Conservation (phyloP, 2,329 filamentous ascomycete genomes). For the Coleophoma crateriformis region DNA sequence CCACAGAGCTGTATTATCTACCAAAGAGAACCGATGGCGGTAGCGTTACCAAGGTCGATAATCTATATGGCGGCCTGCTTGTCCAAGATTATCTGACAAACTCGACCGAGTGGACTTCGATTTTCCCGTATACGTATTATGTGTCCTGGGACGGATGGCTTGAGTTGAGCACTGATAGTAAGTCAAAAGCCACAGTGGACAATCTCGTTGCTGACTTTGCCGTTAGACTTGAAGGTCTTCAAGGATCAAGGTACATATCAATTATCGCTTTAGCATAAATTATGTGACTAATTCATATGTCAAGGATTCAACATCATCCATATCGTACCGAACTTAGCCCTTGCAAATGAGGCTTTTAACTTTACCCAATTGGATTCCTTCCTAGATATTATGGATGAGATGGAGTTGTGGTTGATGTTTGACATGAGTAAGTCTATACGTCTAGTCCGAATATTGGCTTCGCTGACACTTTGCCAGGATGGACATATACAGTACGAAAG, state of each 20-base stretch:
- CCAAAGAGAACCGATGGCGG: conserved; percentile 34
- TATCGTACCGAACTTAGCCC: conserved; percentile 14
- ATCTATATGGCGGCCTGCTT: conserved; percentile 35
- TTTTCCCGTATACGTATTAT: conserved; percentile 42
- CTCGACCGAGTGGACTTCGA: conserved; percentile 20
- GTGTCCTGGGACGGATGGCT: conserved; percentile 31
- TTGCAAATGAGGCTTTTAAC: conserved; percentile 25
- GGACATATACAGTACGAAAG: neutral
- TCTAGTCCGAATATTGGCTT: no score
- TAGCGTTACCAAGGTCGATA: conserved; percentile 37
- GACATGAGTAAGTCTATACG: conserved; percentile 27
- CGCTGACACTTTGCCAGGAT: neutral
- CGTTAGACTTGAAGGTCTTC: conserved; percentile 24
- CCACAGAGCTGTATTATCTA: conserved; percentile 31
- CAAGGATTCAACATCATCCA: conserved; percentile 19
- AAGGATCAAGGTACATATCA: conserved; percentile 14
- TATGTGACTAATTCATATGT: no score
- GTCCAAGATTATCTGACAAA: conserved; percentile 26
- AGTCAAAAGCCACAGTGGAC: neutral
- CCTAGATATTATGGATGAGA: conserved; percentile 32
- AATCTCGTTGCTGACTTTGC: neutral
- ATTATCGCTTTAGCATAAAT: no score
- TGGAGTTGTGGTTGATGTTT: conserved; percentile 38
- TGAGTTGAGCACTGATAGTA: conserved; percentile 26
- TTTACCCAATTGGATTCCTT: conserved; percentile 30